Base-by-base conservation (phyloP, 106 monocot species). In the Acorus calamus region DNA sequence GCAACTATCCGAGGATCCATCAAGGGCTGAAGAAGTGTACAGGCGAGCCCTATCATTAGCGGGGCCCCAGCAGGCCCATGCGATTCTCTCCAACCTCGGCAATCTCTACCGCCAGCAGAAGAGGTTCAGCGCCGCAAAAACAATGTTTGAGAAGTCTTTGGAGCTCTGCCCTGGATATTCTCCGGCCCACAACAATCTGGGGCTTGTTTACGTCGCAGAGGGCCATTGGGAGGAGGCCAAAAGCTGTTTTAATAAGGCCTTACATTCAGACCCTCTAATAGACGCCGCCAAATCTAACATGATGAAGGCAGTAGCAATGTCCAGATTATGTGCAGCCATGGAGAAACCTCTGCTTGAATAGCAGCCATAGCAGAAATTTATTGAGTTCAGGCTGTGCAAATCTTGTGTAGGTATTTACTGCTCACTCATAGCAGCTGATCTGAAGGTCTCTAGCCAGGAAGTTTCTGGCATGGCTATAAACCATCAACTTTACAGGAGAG, bases 241-340 rank as follows among this genome's bases (percentile, higher is more conserved):
- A 51, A 66, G 12, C 58, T 98, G 74, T 65, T 98, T 92, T 62
- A 55, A 81, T 61, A 92, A 79, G 79, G 88, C 98, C 70, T 11
- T 92, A 12, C 68, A 58, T 14, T 84, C 78, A 2, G 92, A 92
- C 70, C 85, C 85, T 47, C 55, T 92, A 11, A 85, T 98, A 43
- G 98, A 98, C 79, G 80, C 85, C 69, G 92, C 98, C 47, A 81
- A 77, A 64, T 98, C 98, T 5, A 98, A 98, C 68, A 54, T 86
- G 85, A 14, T 65, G 44, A 92, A 92, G 60, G 81, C 74, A 41
- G 10, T 46, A 12, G 66, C 65, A 7, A 74, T 84, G 47, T 68
- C 50, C 48, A 73, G 53, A 28, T 28, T 28, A 28, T 28, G 28
- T 1, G 28, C 28, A 1, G 28, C 28, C 28, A 28, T 28, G 28